A percentile compares a stretch with the other conserved stretches of the same genome.
Conservation (phyloP, 1,284 basidiomycete species). For the Ustilago loliicola region DNA sequence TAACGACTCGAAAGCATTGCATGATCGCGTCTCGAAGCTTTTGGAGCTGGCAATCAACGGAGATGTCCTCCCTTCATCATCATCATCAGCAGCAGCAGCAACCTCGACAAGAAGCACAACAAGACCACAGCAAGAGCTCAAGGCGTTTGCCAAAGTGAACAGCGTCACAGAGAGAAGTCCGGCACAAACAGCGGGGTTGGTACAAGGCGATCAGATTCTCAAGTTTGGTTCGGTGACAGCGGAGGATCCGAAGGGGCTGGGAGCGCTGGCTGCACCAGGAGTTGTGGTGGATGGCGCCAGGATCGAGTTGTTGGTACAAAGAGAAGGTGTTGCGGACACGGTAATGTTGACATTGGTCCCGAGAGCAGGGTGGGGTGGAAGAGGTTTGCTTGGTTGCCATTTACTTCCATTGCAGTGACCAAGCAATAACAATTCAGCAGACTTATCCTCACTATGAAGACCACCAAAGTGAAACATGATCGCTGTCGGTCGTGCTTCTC, state of each 20-base stretch:
- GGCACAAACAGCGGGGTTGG: conserved; percentile 45
- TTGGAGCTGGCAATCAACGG: conserved; percentile 55
- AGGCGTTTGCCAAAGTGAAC: conserved; percentile 50
- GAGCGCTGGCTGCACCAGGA: conserved; percentile 41
- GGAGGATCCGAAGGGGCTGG: conserved; percentile 19
- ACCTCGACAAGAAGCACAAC: background rate
- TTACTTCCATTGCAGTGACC: conserved; percentile 31
- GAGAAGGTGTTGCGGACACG: background rate
- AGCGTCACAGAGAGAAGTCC: conserved; percentile 50
- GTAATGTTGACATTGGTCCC: conserved; percentile 29
- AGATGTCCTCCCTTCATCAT: background rate
- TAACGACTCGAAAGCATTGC: conserved; percentile 53
- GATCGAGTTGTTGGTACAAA: conserved; percentile 21
- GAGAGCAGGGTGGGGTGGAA: conserved; percentile 49
- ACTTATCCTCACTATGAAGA: background rate
- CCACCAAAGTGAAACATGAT: too few relatives aligned
- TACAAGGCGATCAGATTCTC: conserved; percentile 37
- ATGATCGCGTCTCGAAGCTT: conserved; percentile 39
- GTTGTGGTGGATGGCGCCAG: conserved; percentile 34
- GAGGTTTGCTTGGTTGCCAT: conserved; percentile 54
- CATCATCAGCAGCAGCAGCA: background rate
- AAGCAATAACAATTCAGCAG: background rate
- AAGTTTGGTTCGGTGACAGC: conserved; percentile 39
- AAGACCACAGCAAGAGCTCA: background rate
- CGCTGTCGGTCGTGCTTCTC: too few relatives aligned